Base-by-base conservation (phyloP, 305 asterid species). In the Withania somnifera region DNA sequence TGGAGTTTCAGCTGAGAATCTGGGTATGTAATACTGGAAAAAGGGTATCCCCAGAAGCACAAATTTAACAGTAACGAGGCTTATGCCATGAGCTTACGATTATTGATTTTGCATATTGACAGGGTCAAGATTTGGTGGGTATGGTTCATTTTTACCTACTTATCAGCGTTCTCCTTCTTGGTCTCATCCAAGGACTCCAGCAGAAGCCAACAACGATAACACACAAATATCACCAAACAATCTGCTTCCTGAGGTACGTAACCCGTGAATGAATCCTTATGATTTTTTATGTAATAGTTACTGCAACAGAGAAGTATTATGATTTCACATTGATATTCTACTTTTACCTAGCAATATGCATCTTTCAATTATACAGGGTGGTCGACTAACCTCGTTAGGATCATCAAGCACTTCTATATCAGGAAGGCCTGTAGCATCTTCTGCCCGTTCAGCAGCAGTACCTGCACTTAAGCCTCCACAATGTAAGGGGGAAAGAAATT, bases 71-170 rank as follows among this genome's bases (percentile, higher is more conserved):
- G 34, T 81, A 54, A 32, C 40, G 45, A 47, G 60, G 58, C 22
- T 32, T 56, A 81, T 81, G 45, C 40, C 76, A 42, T 79, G 56
- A 66, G 34, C 45, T 63, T 52, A 81, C 66, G 54, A 66, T 81
- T 66, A 15, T 38, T 68, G 28, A 71, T 54, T 81, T 36, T 63
- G 34, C 64, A 66, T 81, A 26, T 80, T 82, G 53, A 81, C 91
- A 97, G 98, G 99, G 82, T 91, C 99, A 50, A 97, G 95, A 89
- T 97, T 86, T 88, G 99, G 99, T 20, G 97, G 95, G 82, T 97
- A 95, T 82, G 99, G 99, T 87, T 95, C 99, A 19, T 97, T 97
- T 89, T 91, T 97, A 81, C 99, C 98, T 81, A 85, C 97, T 80
- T 85, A 92, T 88, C 97, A 90, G 87, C 91, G 97, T 73, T 91